Conservation (phyloP, 768 basidiomycete species). For the Rickenella mellea region DNA sequence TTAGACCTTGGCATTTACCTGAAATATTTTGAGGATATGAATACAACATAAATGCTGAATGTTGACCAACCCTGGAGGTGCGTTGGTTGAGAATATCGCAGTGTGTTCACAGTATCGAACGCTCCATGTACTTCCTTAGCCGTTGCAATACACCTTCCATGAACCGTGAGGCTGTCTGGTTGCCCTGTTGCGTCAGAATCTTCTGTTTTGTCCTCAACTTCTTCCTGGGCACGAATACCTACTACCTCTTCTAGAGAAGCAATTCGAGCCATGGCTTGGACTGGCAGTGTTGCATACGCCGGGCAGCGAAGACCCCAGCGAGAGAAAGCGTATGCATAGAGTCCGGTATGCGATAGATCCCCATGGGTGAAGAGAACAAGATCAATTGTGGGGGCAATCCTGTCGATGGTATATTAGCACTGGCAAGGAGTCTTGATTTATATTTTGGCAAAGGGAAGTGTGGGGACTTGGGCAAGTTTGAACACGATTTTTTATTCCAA, state of each 20-base stretch:
- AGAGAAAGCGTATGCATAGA: slow-evolving; percentile 89
- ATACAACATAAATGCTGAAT: slow-evolving; percentile 2
- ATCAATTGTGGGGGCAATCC: slow-evolving; percentile 72
- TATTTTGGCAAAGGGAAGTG: not conserved
- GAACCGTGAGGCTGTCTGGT: slow-evolving; percentile 8
- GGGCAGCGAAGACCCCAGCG: slow-evolving; percentile 84
- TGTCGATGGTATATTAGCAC: slow-evolving; percentile 18
- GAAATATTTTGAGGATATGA: slow-evolving; percentile 5
- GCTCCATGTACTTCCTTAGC: slow-evolving; percentile 83
- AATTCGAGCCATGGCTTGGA: slow-evolving; percentile 91
- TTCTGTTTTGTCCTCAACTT: slow-evolving; percentile 36
- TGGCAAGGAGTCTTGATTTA: not conserved
- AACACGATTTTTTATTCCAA: no score
- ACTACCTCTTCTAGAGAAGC: slow-evolving; percentile 86
- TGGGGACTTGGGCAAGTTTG: not conserved
- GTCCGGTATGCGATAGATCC: slow-evolving; percentile 77
- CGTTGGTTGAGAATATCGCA: slow-evolving; percentile 92
- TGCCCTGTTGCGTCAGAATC: slow-evolving; percentile 12
- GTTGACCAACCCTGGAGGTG: slow-evolving; percentile 70
- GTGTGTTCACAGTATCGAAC: slow-evolving; percentile 83
- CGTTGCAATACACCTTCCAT: slow-evolving; percentile 64
- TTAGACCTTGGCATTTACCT: slow-evolving; percentile 89
- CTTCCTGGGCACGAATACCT: slow-evolving; percentile 66
- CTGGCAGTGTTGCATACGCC: slow-evolving; percentile 89
- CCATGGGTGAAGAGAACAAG: slow-evolving; percentile 93